Evolutionary conservation across 768 basidiomycete species (phyloP).

Genomic region (Tylopilus plumbeoviolaceoides): DNA sequence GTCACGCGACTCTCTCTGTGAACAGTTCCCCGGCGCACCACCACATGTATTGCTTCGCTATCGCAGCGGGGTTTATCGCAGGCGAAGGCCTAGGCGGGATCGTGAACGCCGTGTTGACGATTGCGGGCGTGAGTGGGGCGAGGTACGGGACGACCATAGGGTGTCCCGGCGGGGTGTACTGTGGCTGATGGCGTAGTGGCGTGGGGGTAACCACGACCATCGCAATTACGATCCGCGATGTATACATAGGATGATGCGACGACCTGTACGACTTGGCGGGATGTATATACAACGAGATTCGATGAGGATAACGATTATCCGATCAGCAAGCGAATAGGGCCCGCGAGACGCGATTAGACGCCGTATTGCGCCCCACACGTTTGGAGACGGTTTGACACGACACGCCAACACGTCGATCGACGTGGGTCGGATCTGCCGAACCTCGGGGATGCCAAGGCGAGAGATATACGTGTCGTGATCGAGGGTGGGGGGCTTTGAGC

Average conservation of each 20-base stretch:
- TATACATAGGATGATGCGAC: not conserved
- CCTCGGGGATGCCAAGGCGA: not conserved
- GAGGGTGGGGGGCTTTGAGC: not conserved
- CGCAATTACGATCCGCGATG: not conserved
- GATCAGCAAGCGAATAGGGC: not conserved
- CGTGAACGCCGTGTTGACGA: constrained; percentile 29
- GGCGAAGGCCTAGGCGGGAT: constrained; percentile 40
- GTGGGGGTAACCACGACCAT: not conserved
- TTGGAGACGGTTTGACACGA: not conserved
- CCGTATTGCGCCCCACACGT: not conserved
- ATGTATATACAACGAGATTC: not conserved
- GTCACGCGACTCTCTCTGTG: too few species aligned
- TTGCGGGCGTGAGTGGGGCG: constrained; percentile 27
- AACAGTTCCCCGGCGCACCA: not conserved
- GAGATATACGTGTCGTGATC: not conserved
- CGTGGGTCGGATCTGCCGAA: not conserved
- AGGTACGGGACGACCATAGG: constrained; percentile 26
- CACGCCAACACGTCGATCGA: not conserved
- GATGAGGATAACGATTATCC: not conserved
- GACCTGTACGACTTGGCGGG: not conserved
- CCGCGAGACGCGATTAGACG: not conserved
- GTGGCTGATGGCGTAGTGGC: not conserved
- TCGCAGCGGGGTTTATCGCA: constrained; percentile 39
- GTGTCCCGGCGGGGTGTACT: constrained; percentile 23
- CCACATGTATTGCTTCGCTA: not conserved